phyloP scores from a whole-genome alignment of 225 moss, liverwort and hornwort genomes.

The Ulota crispa region DNA sequence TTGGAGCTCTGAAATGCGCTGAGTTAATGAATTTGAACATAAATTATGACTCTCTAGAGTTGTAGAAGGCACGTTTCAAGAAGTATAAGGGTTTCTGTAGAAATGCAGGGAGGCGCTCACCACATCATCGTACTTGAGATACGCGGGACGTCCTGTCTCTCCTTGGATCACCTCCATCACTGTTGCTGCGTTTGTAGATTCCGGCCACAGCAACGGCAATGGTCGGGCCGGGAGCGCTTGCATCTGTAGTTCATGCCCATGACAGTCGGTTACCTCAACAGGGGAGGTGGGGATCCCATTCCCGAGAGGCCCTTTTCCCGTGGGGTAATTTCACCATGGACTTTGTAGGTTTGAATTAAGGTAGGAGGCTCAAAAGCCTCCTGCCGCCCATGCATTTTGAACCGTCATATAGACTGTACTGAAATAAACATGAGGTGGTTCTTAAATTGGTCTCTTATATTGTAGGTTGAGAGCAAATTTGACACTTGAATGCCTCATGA shows the following conservation, averaged over 20 bases:
- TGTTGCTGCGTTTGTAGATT: not conserved
- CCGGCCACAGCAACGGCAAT: not conserved
- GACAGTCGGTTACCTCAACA: not conserved
- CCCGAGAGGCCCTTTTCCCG: not conserved
- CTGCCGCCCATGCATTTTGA: too few relatives aligned
- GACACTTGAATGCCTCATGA: too few relatives aligned
- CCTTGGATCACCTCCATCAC: constrained; percentile 46
- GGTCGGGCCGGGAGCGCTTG: not conserved
- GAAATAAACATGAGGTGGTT: too few relatives aligned
- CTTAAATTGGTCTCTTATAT: too few relatives aligned
- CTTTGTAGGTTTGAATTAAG: too few relatives aligned
- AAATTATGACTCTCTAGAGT: not conserved
- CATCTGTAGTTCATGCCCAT: not conserved
- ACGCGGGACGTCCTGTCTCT: constrained; percentile 45
- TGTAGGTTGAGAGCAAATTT: too few relatives aligned
- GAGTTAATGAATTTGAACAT: not conserved
- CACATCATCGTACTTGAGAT: constrained; percentile 68
- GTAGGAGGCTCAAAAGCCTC: too few relatives aligned
- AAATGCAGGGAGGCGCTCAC: constrained; percentile 33
- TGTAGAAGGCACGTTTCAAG: not conserved
- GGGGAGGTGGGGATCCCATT: not conserved
- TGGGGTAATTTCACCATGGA: too few relatives aligned
- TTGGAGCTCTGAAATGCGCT: not conserved
- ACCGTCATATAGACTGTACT: too few relatives aligned
- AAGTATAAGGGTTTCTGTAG: not conserved